These are phyloP conservation scores for Starmera stellimalicola DNA, from an alignment of 1,139 yeast genomes.

Conservation along the genomic window DNA sequence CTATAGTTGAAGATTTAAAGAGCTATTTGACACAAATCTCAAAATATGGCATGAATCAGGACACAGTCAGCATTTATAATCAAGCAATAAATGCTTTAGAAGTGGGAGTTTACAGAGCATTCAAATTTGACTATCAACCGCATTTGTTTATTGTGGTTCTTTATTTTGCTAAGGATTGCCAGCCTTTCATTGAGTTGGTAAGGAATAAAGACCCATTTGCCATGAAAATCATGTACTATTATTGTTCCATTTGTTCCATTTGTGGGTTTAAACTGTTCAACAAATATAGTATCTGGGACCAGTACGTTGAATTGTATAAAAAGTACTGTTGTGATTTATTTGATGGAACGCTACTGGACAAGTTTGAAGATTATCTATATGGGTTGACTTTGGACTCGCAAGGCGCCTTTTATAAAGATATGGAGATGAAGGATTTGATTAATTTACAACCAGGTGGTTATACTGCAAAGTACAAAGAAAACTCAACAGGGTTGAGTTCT, in stretches of 20 bases:
- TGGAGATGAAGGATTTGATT: neutral
- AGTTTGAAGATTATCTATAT: slow-evolving; percentile 10
- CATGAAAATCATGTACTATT: slow-evolving; percentile 14
- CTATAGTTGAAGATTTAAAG: slow-evolving; percentile 4
- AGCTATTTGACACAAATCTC: slow-evolving; percentile 1
- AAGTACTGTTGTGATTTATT: slow-evolving; percentile 2
- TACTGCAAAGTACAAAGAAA: too few relatives aligned
- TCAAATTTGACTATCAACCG: slow-evolving; percentile 10
- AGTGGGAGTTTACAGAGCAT: slow-evolving; percentile 10
- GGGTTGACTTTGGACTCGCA: neutral
- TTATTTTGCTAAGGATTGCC: slow-evolving; percentile 4
- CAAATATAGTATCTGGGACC: slow-evolving; percentile 18
- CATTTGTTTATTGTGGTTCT: slow-evolving; percentile 11
- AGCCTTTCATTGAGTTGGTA: slow-evolving; percentile 6
- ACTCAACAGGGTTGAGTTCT: too few relatives aligned
- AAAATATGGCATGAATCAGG: neutral
- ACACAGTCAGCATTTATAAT: slow-evolving; percentile 3
- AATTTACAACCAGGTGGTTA: neutral
- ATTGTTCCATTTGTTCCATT: slow-evolving; percentile 12
- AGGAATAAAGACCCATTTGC: slow-evolving; percentile 10
- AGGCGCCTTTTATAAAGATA: neutral
- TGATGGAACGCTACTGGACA: slow-evolving; percentile 12
- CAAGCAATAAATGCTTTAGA: slow-evolving; percentile 9
- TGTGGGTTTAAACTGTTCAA: slow-evolving; percentile 14
- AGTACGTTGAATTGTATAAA: slow-evolving; percentile 14